phyloP scores from a whole-genome alignment of 2,329 filamentous ascomycete species.

The Seiridium cupressi region DNA sequence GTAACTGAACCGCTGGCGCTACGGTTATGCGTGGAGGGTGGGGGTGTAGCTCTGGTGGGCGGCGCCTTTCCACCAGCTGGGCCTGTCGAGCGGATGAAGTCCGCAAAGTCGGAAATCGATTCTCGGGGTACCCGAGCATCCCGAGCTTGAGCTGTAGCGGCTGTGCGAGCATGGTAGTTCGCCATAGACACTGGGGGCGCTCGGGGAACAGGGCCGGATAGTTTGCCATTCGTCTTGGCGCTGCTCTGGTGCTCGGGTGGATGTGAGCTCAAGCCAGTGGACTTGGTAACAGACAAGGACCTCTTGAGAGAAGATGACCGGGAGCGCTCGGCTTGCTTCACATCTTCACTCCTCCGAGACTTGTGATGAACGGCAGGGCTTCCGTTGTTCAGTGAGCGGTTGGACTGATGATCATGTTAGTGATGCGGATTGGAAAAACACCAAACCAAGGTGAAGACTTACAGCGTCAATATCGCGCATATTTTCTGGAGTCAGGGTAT shows the following conservation, averaged over 20 bases:
- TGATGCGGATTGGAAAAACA: neutral
- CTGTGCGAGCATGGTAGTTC: constrained; percentile 28
- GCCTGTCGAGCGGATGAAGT: constrained; percentile 85
- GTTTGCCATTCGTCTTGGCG: constrained; percentile 22
- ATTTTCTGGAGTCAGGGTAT: constrained; percentile 75
- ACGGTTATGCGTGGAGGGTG: constrained; percentile 22
- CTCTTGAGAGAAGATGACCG: constrained; percentile 40
- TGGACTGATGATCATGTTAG: constrained; percentile 30
- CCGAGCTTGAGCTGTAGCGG: constrained; percentile 49
- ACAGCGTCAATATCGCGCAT: constrained; percentile 78
- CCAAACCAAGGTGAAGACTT: constrained; percentile 29
- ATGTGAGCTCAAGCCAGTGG: constrained; percentile 36
- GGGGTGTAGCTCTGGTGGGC: constrained; percentile 21
- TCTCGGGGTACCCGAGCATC: constrained; percentile 72
- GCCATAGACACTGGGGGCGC: constrained; percentile 28
- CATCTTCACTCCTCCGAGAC: constrained; percentile 46
- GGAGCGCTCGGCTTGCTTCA: constrained; percentile 33
- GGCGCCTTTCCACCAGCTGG: constrained; percentile 47
- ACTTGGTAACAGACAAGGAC: constrained; percentile 39
- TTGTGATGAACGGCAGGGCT: constrained; percentile 41
- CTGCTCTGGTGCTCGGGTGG: constrained; percentile 25
- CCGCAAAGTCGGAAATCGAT: constrained; percentile 78
- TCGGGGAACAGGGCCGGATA: constrained; percentile 25
- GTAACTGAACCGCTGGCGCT: constrained; percentile 30
- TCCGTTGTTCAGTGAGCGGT: constrained; percentile 35